Evolutionary conservation across 108 stramenopile species (phyloP).

Genomic region (Cyclotella atomus): DNA sequence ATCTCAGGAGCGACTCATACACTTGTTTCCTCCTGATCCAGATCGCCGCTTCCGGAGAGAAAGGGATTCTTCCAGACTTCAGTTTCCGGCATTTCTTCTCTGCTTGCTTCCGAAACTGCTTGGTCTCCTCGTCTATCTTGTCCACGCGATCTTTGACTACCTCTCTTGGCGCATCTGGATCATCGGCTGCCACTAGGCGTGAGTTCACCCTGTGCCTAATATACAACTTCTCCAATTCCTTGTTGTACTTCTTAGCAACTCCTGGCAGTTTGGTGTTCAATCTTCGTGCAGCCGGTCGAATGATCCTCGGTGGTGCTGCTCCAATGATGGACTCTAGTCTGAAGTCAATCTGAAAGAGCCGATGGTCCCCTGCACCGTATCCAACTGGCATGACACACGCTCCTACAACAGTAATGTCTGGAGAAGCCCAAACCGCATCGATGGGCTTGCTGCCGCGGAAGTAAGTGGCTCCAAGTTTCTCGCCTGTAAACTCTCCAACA

Average conservation of each 20-base stretch:
- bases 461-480: slow-evolving; percentile 10
- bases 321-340: slow-evolving; percentile 7
- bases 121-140: neutral
- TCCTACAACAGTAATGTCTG: neutral
- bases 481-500: neutral
- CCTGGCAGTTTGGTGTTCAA: slow-evolving; percentile 8
- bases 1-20: neutral
- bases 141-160: neutral
- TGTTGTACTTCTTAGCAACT: slow-evolving; percentile 4
- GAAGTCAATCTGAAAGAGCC: slow-evolving; percentile 3
- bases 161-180: neutral
- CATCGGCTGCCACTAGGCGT: neutral
- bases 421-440: slow-evolving; percentile 12
- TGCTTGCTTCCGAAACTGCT: neutral
- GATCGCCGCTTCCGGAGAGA: slow-evolving; percentile 22
- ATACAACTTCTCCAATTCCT: neutral
- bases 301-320: neutral
- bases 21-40: slow-evolving; percentile 10
- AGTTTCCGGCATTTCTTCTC: slow-evolving; percentile 30
- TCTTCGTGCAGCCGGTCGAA: neutral
- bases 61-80: slow-evolving; percentile 9
- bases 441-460: slow-evolving; percentile 25
- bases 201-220: neutral
- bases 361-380: slow-evolving; percentile 24
- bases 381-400: slow-evolving; percentile 22